phyloP scores from a whole-genome alignment of 768 basidiomycete species.

The Pilatotrama ljubarskyi region DNA sequence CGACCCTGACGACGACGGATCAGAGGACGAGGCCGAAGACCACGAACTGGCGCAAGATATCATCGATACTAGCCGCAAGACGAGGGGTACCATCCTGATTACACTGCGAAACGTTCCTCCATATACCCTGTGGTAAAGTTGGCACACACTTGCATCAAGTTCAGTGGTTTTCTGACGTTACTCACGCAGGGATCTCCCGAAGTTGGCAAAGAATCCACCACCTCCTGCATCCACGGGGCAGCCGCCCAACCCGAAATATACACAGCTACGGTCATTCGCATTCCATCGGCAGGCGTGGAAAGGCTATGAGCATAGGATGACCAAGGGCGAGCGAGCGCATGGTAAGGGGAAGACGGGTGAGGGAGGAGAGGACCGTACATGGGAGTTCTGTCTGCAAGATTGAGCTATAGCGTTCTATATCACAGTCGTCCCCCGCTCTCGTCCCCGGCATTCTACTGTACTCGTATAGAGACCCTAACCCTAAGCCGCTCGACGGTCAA shows the following conservation, averaged over 20 bases:
- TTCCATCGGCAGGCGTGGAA: constrained; percentile 73
- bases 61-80: constrained; percentile 7
- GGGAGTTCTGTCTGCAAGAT: constrained; percentile 71
- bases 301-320: constrained; percentile 94
- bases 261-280: constrained; percentile 72
- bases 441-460: too few relatives aligned
- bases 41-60: constrained; percentile 31
- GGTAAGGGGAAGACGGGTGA: constrained; percentile 67
- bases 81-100: constrained; percentile 76
- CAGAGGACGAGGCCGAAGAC: constrained; percentile 41
- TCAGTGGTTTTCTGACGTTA: constrained; percentile 15
- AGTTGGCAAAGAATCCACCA: constrained; percentile 74
- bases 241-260: constrained; percentile 65
- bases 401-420: background rate
- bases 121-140: constrained; percentile 79
- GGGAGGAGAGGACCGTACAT: constrained; percentile 80
- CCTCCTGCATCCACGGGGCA: constrained; percentile 45
- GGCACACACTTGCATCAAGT: background rate
- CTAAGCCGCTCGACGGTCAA: background rate
- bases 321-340: constrained; percentile 77
- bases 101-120: constrained; percentile 86
- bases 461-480: constrained; percentile 2
- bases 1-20: constrained; percentile 40
- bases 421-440: too few relatives aligned
- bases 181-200: constrained; percentile 67